Percentiles rank a stretch among this genome's conserved stretches.
Conservation (phyloP, 371 early-diverging fungal species). For the Phascolomyces articulosus region DNA sequence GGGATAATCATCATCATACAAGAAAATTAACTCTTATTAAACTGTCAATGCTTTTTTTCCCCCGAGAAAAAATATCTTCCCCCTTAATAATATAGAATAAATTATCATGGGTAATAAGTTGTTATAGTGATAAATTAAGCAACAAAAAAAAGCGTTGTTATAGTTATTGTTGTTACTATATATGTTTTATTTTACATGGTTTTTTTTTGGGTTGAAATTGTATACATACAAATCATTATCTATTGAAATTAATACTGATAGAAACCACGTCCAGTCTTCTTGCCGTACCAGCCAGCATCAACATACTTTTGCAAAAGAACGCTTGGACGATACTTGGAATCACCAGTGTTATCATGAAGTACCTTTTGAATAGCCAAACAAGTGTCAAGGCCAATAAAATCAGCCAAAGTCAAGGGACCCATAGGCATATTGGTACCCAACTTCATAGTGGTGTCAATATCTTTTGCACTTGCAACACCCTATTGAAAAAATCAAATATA, state of each 20-base stretch:
- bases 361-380: slow-evolving; percentile 97
- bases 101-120: too few species aligned
- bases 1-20: too few species aligned
- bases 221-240: too few species aligned
- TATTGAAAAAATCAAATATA: slow-evolving; percentile 34
- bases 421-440: slow-evolving; percentile 96
- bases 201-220: too few species aligned
- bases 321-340: slow-evolving; percentile 94
- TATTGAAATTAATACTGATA: slow-evolving; percentile 85
- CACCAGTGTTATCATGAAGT: slow-evolving; percentile 92
- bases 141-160: slow-evolving; percentile 2
- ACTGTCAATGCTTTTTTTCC: too few species aligned
- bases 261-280: slow-evolving; percentile 91
- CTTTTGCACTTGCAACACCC: slow-evolving; percentile 91
- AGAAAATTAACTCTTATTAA: not conserved
- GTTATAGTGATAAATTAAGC: not conserved
- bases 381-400: slow-evolving; percentile 98
- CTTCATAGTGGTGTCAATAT: slow-evolving; percentile 98
- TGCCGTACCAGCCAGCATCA: slow-evolving; percentile 97
- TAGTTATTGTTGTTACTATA: not conserved
- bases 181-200: too few species aligned
- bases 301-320: slow-evolving; percentile 93
- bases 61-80: too few species aligned
- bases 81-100: too few species aligned
- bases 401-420: slow-evolving; percentile 97